These are phyloP conservation scores for Sequoia sempervirens DNA, from an alignment of 75 land plant genomes.

Conservation along the genomic window DNA sequence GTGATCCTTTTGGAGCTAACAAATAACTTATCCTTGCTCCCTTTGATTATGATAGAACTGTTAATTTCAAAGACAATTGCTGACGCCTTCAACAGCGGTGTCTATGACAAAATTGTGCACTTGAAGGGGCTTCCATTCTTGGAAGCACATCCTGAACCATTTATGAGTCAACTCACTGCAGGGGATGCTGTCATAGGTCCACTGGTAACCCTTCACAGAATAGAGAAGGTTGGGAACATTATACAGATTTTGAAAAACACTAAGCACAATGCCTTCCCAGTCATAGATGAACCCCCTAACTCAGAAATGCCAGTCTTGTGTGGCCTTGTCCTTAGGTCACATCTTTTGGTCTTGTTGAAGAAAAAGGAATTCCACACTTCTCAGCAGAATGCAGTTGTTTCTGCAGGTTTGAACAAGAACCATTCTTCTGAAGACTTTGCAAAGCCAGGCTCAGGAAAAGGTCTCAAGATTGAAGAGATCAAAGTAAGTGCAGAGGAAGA, in stretches of 20 bases:
- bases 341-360: constrained; percentile 53
- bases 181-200: constrained; percentile 47
- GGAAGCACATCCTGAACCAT: constrained; percentile 66
- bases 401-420: constrained; percentile 31
- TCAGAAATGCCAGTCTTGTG: constrained; percentile 37
- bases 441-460: constrained; percentile 59
- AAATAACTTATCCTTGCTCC: constrained; percentile 69
- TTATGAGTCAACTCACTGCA: constrained; percentile 71
- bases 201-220: constrained; percentile 27
- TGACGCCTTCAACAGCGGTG: constrained; percentile 60
- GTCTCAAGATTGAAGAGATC: constrained; percentile 45
- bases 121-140: constrained; percentile 74
- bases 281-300: constrained; percentile 38
- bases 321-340: constrained; percentile 73
- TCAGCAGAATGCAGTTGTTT: constrained; percentile 22
- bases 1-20: constrained; percentile 85
- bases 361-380: constrained; percentile 53
- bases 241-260: constrained; percentile 56
- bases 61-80: constrained; percentile 74
- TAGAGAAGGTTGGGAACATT: constrained; percentile 55
- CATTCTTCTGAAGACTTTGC: constrained; percentile 49
- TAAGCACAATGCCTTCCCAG: constrained; percentile 83
- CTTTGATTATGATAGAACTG: constrained; percentile 72
- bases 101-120: constrained; percentile 62
- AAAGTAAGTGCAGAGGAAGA: constrained; percentile 51